Evolutionary conservation across 306 rosid species (phyloP), one percentile per base, ranked within the genome.

Genomic region (Lotus japonicus): DNA sequence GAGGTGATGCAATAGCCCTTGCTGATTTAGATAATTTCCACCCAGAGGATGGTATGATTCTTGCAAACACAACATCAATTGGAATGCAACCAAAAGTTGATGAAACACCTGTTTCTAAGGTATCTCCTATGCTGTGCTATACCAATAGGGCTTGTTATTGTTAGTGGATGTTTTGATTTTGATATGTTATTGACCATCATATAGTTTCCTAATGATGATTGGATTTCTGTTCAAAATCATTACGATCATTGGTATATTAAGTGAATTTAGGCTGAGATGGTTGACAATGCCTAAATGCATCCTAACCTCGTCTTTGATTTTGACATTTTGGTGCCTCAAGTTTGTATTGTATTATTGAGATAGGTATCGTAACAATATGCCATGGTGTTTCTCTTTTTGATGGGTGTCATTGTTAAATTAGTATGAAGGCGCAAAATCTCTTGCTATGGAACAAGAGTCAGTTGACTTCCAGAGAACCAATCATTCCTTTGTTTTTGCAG

Each of bases 51-150:
- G 95, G 84, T 57, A 89, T 92, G 96, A 87, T 92, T 83, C 95
- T 92, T 73, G 98, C 95, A 28, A 92, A 89, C 81, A 84, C 96
- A 23, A 89, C 98, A 61, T 87, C 98, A 15, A 84, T 92, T 48
- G 98, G 98, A 80, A 89, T 92, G 98, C 89, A 89, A 60, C 98
- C 98, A 56, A 92, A 83, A 78, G 87, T 89, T 66, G 80, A 86
- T 49, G 98, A 89, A 76, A 84, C 95, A 9, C 95, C 98, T 48
- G 49, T 92, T 77, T 77, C 96, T 56, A 92, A 92, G 96, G 98
- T 92, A 73, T 68, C 51, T 33, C 9, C 62, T 71, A 1, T 3
- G 51, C 35, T 72, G 33, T 63, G 63, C 53, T 49, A 21, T 58
- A 4, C 35, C 11, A 14, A 23, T 38, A 36, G 66, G 44, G 53